Percentiles rank a stretch among this genome's conserved stretches.
Conservation (phyloP, 2,329 filamentous ascomycete species). For the Sporothrix dimorphospora region DNA sequence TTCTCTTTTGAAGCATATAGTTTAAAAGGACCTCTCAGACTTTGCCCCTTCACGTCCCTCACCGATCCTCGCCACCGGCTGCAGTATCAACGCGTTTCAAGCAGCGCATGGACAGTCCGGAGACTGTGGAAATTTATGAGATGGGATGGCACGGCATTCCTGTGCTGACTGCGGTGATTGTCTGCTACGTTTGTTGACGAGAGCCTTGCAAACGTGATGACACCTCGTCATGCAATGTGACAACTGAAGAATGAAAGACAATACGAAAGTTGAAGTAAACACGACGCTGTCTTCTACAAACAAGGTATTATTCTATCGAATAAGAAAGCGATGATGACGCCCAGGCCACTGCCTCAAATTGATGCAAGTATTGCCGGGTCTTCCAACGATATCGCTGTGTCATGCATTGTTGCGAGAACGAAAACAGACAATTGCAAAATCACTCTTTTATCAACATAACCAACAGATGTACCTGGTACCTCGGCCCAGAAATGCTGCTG, state of each 20-base stretch:
- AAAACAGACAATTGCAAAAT: neutral
- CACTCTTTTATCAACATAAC: neutral
- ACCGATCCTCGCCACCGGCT: neutral
- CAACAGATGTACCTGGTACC: constrained; percentile 30
- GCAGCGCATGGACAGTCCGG: neutral
- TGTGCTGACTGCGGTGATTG: neutral
- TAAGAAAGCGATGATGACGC: neutral
- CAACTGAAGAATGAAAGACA: neutral
- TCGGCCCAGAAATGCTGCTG: neutral
- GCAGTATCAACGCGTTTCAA: neutral
- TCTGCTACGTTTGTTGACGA: neutral
- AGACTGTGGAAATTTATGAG: neutral
- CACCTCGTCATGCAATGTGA: neutral
- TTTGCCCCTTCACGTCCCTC: neutral
- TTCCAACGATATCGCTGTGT: neutral
- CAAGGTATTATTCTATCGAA: neutral
- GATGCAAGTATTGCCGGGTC: neutral
- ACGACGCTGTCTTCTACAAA: neutral
- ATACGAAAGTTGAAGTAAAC: neutral
- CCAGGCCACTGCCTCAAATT: neutral
- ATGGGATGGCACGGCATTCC: neutral
- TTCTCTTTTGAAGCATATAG: neutral
- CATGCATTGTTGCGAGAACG: neutral
- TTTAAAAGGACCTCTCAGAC: too few species aligned
- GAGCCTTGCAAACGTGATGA: neutral